These are phyloP conservation scores for Solanum hybrid DNA, from an alignment of 305 asterid genomes.

Conservation along the genomic window DNA sequence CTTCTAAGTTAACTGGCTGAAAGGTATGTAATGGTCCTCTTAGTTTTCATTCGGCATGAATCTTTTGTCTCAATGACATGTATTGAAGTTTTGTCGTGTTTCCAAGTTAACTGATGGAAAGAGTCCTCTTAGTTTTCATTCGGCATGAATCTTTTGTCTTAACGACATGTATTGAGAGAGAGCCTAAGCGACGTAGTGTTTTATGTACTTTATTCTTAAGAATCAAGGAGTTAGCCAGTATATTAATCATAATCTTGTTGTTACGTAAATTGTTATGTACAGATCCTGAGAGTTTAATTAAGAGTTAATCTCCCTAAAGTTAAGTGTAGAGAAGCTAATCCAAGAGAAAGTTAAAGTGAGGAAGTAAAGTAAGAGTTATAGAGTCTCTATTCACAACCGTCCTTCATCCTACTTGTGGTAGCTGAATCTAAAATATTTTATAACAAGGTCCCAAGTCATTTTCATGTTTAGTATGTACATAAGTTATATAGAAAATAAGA, in stretches of 20 bases:
- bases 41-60: too few species aligned
- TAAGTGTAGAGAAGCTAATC: not conserved
- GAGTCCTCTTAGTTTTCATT: not conserved
- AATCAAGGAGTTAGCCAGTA: not conserved
- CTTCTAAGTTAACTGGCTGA: too few species aligned
- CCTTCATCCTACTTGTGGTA: not conserved
- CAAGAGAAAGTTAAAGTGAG: not conserved
- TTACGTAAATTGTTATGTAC: too few species aligned
- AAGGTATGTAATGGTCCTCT: too few species aligned
- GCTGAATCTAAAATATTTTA: not conserved
- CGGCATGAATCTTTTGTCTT: not conserved
- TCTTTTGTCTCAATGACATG: too few species aligned
- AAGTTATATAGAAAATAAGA: not conserved
- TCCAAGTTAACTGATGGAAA: not conserved
- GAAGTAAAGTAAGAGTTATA: not conserved
- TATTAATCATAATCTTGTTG: not conserved
- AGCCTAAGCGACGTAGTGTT: not conserved
- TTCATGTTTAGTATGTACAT: not conserved
- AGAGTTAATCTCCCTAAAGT: too few species aligned
- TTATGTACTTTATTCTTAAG: not conserved
- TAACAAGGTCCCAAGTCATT: not conserved
- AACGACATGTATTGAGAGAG: not conserved
- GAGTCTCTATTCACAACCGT: not conserved
- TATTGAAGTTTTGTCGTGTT: not conserved
- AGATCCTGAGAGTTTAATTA: not conserved